phyloP scores from a whole-genome alignment of 768 basidiomycete genomes.

The Phlebiopsis gigantea region DNA sequence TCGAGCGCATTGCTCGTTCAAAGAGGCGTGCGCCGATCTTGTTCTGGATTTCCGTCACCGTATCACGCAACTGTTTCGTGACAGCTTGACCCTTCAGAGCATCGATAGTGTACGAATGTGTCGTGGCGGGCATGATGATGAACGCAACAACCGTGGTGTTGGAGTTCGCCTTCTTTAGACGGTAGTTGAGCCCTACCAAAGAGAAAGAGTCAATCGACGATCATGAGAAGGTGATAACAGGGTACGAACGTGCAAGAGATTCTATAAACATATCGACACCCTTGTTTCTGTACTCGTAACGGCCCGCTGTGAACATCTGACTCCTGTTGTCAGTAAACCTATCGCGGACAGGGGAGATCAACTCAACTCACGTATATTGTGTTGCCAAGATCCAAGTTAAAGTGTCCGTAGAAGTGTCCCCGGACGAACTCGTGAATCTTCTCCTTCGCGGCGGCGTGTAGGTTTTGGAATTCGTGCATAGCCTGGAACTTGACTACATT shows the following conservation, averaged over 20 bases:
- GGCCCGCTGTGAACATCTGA: constrained; percentile 97
- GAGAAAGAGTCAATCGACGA: background rate
- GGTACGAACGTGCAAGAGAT: constrained; percentile 72
- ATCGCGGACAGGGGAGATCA: background rate
- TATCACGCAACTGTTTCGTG: constrained; percentile 93
- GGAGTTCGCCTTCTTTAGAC: constrained; percentile 57
- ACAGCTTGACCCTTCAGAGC: constrained; percentile 97
- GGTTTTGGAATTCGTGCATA: constrained; percentile 98
- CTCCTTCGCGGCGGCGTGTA: constrained; percentile 88
- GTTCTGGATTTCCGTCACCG: constrained; percentile 92
- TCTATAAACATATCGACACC: constrained; percentile 99
- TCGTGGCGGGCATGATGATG: constrained; percentile 97
- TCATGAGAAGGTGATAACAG: background rate
- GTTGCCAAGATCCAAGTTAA: constrained; percentile 93
- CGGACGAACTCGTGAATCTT: constrained; percentile 98
- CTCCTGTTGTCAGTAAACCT: constrained; percentile 2
- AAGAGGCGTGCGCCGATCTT: constrained; percentile 89
- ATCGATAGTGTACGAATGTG: constrained; percentile 95
- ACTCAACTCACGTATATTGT: constrained; percentile 69
- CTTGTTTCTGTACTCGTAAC: constrained; percentile 99
- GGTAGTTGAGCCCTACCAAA: constrained; percentile 49
- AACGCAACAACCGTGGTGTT: constrained; percentile 91
- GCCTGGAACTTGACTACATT: constrained; percentile 99
- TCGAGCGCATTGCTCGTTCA: constrained; percentile 89
- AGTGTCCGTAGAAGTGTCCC: constrained; percentile 97